A percentile compares a stretch with the other conserved stretches of the same genome.
Conservation (phyloP, 108 stramenopile species). For the Tribonema minus region DNA sequence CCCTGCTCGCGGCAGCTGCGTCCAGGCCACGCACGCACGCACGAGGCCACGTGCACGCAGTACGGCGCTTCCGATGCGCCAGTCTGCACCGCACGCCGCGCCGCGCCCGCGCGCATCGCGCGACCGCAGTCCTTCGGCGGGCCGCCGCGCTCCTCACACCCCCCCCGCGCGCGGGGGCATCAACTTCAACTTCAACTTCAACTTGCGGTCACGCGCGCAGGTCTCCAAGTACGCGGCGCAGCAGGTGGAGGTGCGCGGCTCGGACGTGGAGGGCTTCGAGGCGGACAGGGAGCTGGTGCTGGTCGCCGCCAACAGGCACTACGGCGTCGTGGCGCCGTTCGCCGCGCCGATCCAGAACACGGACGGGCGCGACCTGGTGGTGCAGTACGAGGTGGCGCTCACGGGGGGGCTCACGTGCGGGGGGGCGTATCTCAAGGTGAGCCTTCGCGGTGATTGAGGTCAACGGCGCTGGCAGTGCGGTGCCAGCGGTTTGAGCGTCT, state of each 20-base stretch:
- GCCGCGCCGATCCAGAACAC: conserved; percentile 18
- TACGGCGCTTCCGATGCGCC: too few species aligned
- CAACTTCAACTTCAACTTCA: too few species aligned
- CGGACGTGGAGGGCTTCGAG: conserved; percentile 9
- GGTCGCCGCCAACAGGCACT: conserved; percentile 37
- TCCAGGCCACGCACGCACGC: too few species aligned
- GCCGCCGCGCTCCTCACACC: too few species aligned
- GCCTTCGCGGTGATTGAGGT: background rate
- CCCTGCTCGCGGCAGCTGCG: too few species aligned
- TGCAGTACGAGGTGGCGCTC: conserved; percentile 62
- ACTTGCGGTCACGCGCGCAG: background rate
- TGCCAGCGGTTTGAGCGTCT: background rate
- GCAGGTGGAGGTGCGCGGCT: conserved; percentile 12
- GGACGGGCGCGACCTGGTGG: conserved; percentile 42
- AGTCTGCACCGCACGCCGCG: background rate
- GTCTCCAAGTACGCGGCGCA: conserved; percentile 13
- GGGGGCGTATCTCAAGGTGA: conserved; percentile 58
- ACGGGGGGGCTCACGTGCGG: conserved; percentile 53
- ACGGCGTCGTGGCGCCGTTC: conserved; percentile 38
- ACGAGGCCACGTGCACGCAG: too few species aligned
- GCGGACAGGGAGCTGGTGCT: conserved; percentile 28
- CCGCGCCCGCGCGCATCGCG: background rate
- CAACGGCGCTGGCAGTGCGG: background rate
- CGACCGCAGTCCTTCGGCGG: background rate
- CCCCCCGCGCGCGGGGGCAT: too few species aligned